These are phyloP conservation scores for Lasiosphaeris hirsuta DNA, from an alignment of 495 filamentous ascomycete genomes.

Conservation along the genomic window DNA sequence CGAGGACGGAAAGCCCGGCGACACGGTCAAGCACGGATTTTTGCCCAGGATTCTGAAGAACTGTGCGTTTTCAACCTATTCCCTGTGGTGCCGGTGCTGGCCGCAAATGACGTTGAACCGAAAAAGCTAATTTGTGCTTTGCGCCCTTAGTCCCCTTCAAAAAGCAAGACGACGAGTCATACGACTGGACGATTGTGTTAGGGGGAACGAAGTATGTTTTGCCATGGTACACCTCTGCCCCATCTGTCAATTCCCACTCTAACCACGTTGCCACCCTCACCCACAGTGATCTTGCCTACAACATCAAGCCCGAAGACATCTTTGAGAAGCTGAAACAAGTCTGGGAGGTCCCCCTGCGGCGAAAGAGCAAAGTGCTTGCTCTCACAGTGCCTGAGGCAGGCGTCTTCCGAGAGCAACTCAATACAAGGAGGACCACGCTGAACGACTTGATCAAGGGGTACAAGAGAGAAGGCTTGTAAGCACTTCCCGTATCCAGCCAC, in stretches of 20 bases:
- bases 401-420: constrained; percentile 24
- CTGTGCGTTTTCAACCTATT: constrained; percentile 31
- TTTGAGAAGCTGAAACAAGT: constrained; percentile 37
- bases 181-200: constrained; percentile 49
- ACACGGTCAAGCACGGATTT: constrained; percentile 48
- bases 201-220: constrained; percentile 57
- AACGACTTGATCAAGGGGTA: constrained; percentile 52
- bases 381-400: constrained; percentile 58
- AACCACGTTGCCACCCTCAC: not conserved
- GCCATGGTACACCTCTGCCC: not conserved
- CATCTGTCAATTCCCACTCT: not conserved
- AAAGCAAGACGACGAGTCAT: constrained; percentile 17
- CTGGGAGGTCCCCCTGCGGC: constrained; percentile 46
- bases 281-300: constrained; percentile 44
- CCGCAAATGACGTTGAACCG: not conserved
- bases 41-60: constrained; percentile 41
- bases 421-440: constrained; percentile 41
- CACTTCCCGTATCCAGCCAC: constrained; percentile 2
- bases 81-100: not conserved
- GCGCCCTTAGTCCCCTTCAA: not conserved
- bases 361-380: constrained; percentile 52
- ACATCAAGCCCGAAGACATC: constrained; percentile 32
- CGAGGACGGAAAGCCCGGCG: constrained; percentile 49
- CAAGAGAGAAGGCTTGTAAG: constrained; percentile 45
- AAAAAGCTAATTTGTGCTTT: constrained; percentile 1